Base-by-base conservation (phyloP, 2,329 filamentous ascomycete genomes). In the Camillea tinctor region DNA sequence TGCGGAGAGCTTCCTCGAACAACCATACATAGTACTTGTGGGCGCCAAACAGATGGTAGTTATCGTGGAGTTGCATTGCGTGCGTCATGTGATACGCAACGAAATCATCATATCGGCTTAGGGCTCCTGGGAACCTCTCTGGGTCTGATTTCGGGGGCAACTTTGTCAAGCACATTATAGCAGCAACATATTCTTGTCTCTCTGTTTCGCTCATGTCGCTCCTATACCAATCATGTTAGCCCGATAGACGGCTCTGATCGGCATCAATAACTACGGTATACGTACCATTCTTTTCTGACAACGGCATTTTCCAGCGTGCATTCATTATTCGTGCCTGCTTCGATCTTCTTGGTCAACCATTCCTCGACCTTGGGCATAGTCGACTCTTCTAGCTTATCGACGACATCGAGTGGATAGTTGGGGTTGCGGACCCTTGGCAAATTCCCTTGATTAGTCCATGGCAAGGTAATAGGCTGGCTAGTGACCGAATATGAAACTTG, bases 101-200 rank as follows among this genome's bases (percentile, higher is more conserved):
- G 48, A 74, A 74, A 50, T 74, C 73, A 30, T 74, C 73, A 21
- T 63, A 74, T 22, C 73, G 69, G 50, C 63, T 71, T 40, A 67
- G 52, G 13, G 70, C 72, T 20, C 73, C 73, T 1, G 71, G 70
- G 26, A 71, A 72, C 52, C 58, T 69, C 4, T 48, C 58, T 13
- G 57, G 61, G 13, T 69, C 64, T 1, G 63, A 60, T 51, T 64
- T 69, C 5, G 72, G 65, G 7, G 72, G 71, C 20, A 66, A 56
- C 52, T 69, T 68, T 64, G 65, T 65, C 50, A 74, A 60, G 52
- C 72, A 74, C 11, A 56, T 61, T 2, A 73, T 67, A 2, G 72
- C 70, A 21, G 59, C 66, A 53, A 66, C 61, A 56, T 74, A 73
- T 36, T 72, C 71, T 49, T 71, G 64, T 55, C 72, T 66, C 59